A percentile compares a stretch with the other conserved stretches of the same genome.
Evolutionary conservation across 2,329 filamentous ascomycete genomes (phyloP).

Genomic region (Pseudogymnoascus sp.): DNA sequence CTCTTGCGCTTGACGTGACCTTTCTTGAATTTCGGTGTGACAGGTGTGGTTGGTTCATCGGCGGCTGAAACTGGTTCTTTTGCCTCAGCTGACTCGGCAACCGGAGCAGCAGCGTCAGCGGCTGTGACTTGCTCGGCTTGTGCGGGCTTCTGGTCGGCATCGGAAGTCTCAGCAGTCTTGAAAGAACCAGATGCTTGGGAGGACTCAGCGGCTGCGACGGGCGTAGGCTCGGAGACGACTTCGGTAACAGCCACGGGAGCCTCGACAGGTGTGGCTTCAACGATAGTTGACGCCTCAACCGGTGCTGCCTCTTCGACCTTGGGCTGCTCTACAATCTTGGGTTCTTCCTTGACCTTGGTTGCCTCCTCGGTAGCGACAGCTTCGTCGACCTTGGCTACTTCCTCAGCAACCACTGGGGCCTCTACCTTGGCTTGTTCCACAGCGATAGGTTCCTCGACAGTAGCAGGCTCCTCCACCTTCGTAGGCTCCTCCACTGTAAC

Average conservation of each 20-base stretch:
- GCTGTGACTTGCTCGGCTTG: not conserved
- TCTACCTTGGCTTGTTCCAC: not conserved
- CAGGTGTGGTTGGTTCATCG: not conserved
- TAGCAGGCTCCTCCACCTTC: not conserved
- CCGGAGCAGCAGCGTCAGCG: not conserved
- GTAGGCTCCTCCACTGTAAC: not conserved
- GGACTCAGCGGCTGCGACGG: not conserved
- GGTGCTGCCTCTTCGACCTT: not conserved
- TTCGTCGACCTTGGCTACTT: not conserved
- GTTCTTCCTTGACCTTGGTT: not conserved
- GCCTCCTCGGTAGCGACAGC: not conserved
- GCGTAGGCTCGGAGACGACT: not conserved
- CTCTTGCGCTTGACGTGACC: not conserved
- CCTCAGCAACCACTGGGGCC: not conserved
- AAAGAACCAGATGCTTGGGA: not conserved
- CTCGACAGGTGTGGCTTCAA: not conserved
- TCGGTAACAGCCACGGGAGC: not conserved
- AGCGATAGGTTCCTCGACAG: not conserved
- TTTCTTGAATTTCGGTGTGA: not conserved
- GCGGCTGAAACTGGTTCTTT: not conserved
- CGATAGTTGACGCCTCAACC: not conserved
- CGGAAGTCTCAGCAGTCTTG: conserved; percentile 2
- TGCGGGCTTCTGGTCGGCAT: not conserved
- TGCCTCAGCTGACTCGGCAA: not conserved
- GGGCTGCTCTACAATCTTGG: not conserved